These are phyloP conservation scores for Cutaneotrichosporon mucoides DNA, from an alignment of 1,284 basidiomycete genomes.

Conservation along the genomic window DNA sequence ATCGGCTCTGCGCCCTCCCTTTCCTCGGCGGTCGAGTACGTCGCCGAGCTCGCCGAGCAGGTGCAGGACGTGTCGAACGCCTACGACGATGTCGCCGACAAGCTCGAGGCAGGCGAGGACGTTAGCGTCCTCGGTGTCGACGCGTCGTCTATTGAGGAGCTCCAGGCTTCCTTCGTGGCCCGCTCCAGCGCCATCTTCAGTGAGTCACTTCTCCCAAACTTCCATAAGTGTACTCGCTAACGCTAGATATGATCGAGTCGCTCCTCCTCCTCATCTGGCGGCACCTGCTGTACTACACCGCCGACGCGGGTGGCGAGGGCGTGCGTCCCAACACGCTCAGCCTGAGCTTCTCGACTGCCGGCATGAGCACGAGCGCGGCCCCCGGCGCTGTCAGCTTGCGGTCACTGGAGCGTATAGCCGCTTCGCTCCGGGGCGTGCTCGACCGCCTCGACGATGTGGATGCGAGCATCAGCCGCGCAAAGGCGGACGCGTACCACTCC, in stretches of 20 bases:
- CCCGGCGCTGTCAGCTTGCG: constrained; percentile 15
- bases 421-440: constrained; percentile 38
- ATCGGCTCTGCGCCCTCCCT: constrained; percentile 37
- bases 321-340: constrained; percentile 37
- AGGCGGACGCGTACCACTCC: constrained; percentile 35
- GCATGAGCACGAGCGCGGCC: constrained; percentile 10
- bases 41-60: constrained; percentile 33
- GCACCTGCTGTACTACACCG: constrained; percentile 61
- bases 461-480: constrained; percentile 28
- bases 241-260: constrained; percentile 71
- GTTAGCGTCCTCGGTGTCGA: constrained; percentile 12
- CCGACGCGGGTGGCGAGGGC: constrained; percentile 31
- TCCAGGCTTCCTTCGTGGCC: constrained; percentile 10
- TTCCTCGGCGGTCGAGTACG: constrained; percentile 26
- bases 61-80: constrained; percentile 28
- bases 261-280: constrained; percentile 78
- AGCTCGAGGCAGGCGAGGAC: constrained; percentile 25
- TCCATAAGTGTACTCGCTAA: background rate
- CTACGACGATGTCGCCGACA: constrained; percentile 31
- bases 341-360: constrained; percentile 18
- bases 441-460: constrained; percentile 46
- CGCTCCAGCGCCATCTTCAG: constrained; percentile 14
- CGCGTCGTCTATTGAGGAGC: constrained; percentile 14
- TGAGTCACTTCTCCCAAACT: background rate
- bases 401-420: constrained; percentile 37